These are phyloP conservation scores for Auriscalpium microsporum DNA, from an alignment of 768 basidiomycete species.

Conservation along the genomic window DNA sequence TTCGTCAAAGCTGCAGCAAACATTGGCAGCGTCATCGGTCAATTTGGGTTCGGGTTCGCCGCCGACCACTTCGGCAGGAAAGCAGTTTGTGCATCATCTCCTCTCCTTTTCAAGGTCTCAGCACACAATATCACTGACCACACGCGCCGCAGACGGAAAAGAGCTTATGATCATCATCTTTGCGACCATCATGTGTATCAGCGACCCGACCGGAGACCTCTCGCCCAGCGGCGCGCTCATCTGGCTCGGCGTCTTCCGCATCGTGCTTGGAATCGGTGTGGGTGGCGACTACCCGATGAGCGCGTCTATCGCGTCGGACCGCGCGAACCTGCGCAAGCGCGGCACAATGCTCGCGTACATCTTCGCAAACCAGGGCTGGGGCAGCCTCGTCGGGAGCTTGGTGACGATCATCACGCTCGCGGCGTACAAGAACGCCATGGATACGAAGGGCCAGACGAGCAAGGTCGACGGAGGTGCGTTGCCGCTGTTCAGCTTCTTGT, in stretches of 20 bases:
- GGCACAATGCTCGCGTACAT: conserved; percentile 73
- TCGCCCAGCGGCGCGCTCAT: conserved; percentile 45
- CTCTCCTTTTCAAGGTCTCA: neutral
- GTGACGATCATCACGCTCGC: conserved; percentile 56
- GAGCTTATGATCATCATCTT: conserved; percentile 76
- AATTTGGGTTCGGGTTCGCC: conserved; percentile 55
- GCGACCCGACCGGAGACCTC: conserved; percentile 54
- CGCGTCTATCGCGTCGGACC: conserved; percentile 59
- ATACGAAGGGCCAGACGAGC: conserved; percentile 44
- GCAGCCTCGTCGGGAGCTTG: conserved; percentile 54
- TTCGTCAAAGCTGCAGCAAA: conserved; percentile 62
- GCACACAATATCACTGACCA: neutral
- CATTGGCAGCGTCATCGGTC: conserved; percentile 66
- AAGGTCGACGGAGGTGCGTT: conserved; percentile 63
- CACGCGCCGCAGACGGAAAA: conserved; percentile 47
- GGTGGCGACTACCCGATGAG: conserved; percentile 80
- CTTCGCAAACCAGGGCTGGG: conserved; percentile 76
- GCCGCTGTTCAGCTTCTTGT: neutral
- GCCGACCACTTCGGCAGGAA: conserved; percentile 66
- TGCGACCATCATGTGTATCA: conserved; percentile 63
- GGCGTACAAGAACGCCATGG: conserved; percentile 56
- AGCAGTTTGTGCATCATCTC: conserved; percentile 41
- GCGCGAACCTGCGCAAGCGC: conserved; percentile 53
- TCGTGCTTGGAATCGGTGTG: conserved; percentile 69
- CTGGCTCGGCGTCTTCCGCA: conserved; percentile 59